Conservation (phyloP, 257 asterid species). For the Scutellaria barbata region DNA sequence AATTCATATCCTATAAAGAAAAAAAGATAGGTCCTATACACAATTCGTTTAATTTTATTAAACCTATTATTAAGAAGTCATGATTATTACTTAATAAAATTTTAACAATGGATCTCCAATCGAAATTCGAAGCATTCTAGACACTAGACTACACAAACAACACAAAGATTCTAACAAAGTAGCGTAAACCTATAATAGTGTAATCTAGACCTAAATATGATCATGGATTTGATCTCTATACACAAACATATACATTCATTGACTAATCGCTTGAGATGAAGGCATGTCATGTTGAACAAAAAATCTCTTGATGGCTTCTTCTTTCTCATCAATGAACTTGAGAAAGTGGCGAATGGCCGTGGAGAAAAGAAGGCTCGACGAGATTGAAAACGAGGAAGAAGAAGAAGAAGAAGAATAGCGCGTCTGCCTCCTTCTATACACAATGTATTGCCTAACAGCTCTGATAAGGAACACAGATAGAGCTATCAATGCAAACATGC, state of each 20-base stretch:
- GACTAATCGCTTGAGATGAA: conserved; percentile 22
- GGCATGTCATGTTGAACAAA: conserved; percentile 29
- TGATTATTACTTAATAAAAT: too few relatives aligned
- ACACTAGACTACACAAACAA: too few relatives aligned
- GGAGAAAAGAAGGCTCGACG: conserved; percentile 7
- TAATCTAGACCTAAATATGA: too few relatives aligned
- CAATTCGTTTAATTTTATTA: too few relatives aligned
- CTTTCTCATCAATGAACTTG: conserved; percentile 38
- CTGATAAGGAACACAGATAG: conserved; percentile 35
- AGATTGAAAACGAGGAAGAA: conserved; percentile 11
- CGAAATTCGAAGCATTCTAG: too few relatives aligned
- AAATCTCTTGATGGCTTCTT: conserved; percentile 40
- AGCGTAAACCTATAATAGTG: too few relatives aligned
- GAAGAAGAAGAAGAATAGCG: conserved; percentile 27
- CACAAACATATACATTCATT: background rate
- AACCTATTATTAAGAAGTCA: too few relatives aligned
- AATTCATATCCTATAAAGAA: too few relatives aligned
- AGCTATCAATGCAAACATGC: conserved; percentile 18
- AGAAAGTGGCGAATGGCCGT: conserved; percentile 33
- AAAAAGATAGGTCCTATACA: too few relatives aligned
- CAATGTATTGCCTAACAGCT: conserved; percentile 37
- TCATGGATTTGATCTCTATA: too few relatives aligned
- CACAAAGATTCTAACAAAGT: too few relatives aligned
- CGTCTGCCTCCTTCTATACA: conserved; percentile 27
- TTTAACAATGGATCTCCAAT: too few relatives aligned